Evolutionary conservation across 2,329 filamentous ascomycete genomes (phyloP).

Genomic region (Ceratocystis destructans): DNA sequence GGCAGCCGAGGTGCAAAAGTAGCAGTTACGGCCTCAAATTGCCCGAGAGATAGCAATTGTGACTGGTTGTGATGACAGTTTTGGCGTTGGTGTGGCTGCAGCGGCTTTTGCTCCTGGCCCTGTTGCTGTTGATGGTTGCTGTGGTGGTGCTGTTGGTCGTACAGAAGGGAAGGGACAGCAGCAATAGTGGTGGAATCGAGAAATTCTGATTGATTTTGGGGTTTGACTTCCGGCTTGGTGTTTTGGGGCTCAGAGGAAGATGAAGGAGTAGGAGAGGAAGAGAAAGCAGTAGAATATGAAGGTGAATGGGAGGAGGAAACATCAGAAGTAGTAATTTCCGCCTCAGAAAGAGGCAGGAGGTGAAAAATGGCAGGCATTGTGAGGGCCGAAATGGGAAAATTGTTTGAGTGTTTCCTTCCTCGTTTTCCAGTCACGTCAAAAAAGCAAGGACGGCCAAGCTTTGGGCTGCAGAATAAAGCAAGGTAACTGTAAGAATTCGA

Average conservation of each 20-base stretch:
- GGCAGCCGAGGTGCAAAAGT: slow-evolving; percentile 5
- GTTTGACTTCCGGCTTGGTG: neutral
- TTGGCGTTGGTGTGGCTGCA: slow-evolving; percentile 2
- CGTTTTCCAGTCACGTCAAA: slow-evolving; percentile 4
- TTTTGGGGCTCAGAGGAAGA: neutral
- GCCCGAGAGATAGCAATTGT: neutral
- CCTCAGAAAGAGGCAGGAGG: neutral
- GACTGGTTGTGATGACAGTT: slow-evolving; percentile 2
- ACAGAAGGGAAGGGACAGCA: neutral
- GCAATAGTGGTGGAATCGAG: neutral
- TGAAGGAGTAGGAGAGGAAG: neutral
- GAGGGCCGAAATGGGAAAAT: slow-evolving; percentile 1
- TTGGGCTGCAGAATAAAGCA: neutral
- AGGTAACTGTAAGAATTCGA: neutral
- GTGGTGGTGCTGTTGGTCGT: neutral
- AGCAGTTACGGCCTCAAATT: slow-evolving; percentile 2
- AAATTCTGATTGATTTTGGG: neutral
- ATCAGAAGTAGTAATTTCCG: slow-evolving; percentile 2
- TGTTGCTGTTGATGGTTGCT: neutral
- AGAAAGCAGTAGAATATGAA: neutral
- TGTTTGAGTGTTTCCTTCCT: neutral
- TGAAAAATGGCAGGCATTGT: slow-evolving; percentile 5
- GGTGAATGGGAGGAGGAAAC: neutral
- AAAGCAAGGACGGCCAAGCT: neutral
- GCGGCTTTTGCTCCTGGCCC: neutral